A percentile compares a stretch with the other conserved stretches of the same genome.
phyloP scores from a whole-genome alignment of 2,329 filamentous ascomycete genomes.

The Fusarium tupiense region DNA sequence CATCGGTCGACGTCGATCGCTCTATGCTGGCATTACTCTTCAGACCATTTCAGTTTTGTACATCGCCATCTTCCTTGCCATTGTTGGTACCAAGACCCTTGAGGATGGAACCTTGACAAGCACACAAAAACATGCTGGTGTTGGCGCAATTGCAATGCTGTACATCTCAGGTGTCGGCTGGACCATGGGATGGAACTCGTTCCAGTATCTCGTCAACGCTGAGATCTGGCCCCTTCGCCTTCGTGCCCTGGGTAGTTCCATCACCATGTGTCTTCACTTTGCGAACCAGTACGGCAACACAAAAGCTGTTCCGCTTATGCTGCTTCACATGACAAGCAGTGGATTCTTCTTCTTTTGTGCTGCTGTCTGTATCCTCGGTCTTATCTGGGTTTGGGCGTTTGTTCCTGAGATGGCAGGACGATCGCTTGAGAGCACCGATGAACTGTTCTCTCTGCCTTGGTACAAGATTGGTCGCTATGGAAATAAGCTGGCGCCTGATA shows the following conservation, averaged over 20 bases:
- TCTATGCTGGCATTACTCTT: slow-evolving; percentile 10
- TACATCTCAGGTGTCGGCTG: slow-evolving; percentile 12
- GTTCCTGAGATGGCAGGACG: slow-evolving; percentile 72
- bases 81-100: slow-evolving; percentile 6
- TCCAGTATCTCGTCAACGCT: slow-evolving; percentile 17
- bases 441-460: slow-evolving; percentile 73
- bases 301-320: slow-evolving; percentile 11
- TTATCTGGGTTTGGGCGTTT: slow-evolving; percentile 71
- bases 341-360: slow-evolving; percentile 20
- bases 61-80: slow-evolving; percentile 9
- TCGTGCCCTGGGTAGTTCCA: slow-evolving; percentile 9
- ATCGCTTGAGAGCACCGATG: slow-evolving; percentile 69
- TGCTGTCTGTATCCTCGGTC: slow-evolving; percentile 51
- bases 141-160: slow-evolving; percentile 10
- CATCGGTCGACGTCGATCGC: slow-evolving; percentile 2
- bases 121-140: slow-evolving; percentile 8
- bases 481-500: slow-evolving; percentile 12
- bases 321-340: not conserved
- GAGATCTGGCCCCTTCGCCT: slow-evolving; percentile 21
- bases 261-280: slow-evolving; percentile 17
- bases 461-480: slow-evolving; percentile 68
- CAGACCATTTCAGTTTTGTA: slow-evolving; percentile 9
- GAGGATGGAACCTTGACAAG: slow-evolving; percentile 5
- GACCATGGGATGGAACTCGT: slow-evolving; percentile 12
- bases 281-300: slow-evolving; percentile 21